Evolutionary conservation across 2,329 filamentous ascomycete species (phyloP), one percentile per base, ranked within the genome.

Genomic region (Lachnellula arida): DNA sequence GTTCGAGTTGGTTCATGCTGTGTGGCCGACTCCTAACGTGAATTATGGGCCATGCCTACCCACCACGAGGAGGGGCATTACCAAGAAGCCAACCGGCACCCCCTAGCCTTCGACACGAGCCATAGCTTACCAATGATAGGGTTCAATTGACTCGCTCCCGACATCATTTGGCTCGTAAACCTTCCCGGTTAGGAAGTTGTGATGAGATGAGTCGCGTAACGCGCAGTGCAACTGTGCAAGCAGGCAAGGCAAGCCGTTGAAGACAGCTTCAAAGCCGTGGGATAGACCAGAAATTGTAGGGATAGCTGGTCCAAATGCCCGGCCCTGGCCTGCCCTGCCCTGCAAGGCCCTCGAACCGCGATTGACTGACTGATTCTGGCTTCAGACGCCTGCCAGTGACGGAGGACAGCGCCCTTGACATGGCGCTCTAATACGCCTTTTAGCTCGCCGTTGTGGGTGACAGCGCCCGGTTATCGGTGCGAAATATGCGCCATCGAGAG

Each of bases 381-480:
- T 32, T 32, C 28, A 32, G 28, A 32, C 28, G 28, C 28, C 28
- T 32, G 44, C 12, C 44, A 15, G 46, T 46, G 39, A 42, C 34
- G 34, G 34, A 54, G 42, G 32, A 54, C 35, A 46, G 40, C 46
- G 46, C 34, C 51, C 25, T 34, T 22, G 32, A 46, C 51, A 22
- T 34, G 19, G 23, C 12, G n/a, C 19, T 22, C 19, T 40, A 22
- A n/a, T 6, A 49, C 48, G 49, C 47, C 47, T 40, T 54, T 54
- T 53, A 22, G 55, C 37, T 54, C 51, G 55, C 56, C 49, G 57
- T 52, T 56, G 56, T 54, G 58, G 60, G 53, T 59, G 44, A 59
- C 49, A 28, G 53, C 52, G 62, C 62, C 63, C 63, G 63, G 63
- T 65, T 50, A 65, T 65, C 63, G 63, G 63, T 63, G 59, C 60